Evolutionary conservation across 805 yeast genomes (phyloP), one percentile per base, ranked within the genome.

Genomic region (Torulaspora quercuum): DNA sequence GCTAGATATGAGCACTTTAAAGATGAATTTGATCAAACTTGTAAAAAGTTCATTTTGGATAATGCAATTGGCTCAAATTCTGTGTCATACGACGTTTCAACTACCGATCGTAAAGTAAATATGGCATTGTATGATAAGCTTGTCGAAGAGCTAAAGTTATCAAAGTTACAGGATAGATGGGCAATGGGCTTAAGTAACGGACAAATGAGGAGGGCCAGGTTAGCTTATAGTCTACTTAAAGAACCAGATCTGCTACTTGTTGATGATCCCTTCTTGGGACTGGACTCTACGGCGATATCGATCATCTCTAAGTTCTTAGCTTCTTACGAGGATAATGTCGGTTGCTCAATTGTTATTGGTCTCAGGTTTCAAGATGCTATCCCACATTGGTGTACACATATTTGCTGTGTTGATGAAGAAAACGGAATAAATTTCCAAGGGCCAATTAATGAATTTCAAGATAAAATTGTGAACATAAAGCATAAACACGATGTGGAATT

Each of bases 201-300:
- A 0, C 98, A 92, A 60, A 78, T 84, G 57, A 71, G 98, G 49
- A 69, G 98, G 33, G 95, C 97, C 0, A 70, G 96, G 43, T 64
- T 92, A 17, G 97, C 96, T 0, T 72, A 75, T 42, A 78, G 88
- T 0, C 50, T 92, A 27, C 69, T 86, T 37, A 66, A 68, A 29
- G 64, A 73, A 21, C 95, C 97, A 0, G 65, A 68, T 28, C 46
- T 88, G 19, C 62, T 88, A 35, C 56, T 90, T 4, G 70, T 90
- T 12, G 97, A 92, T 58, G 97, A 92, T 52, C 96, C 96, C 7
- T 90, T 88, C 50, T 59, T 92, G 25, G 98, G 97, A 0, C 67
- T 90, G 11, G 98, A 90, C 52, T 92, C 95, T 0, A 55, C 59
- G 1, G 89, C 94, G 8, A 67, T 85, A 0, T 42, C 59, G 1